These are phyloP conservation scores for Phytophthora europaea DNA, from an alignment of 352 stramenopile species.

Conservation along the genomic window DNA sequence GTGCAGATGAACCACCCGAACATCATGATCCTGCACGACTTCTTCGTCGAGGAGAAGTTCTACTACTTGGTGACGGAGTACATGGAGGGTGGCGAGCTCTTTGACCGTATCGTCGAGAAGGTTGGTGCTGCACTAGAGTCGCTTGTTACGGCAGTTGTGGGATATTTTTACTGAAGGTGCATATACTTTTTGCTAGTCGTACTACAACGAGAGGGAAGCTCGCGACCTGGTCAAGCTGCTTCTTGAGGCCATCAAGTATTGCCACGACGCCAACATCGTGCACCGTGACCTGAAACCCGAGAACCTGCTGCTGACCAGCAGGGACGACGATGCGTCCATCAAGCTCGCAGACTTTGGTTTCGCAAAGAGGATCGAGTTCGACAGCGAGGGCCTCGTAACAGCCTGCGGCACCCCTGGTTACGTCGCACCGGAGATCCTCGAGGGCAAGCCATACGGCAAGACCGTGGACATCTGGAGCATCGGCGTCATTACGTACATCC, in stretches of 20 bases:
- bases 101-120: conserved; percentile 91
- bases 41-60: conserved; percentile 94
- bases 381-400: conserved; percentile 76
- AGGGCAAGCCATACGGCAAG: conserved; percentile 84
- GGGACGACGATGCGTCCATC: conserved; percentile 87
- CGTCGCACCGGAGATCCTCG: conserved; percentile 85
- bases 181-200: conserved; percentile 65
- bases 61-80: conserved; percentile 99
- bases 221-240: conserved; percentile 88
- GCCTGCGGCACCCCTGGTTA: conserved; percentile 88
- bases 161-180: conserved; percentile 17
- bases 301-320: conserved; percentile 84
- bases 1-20: conserved; percentile 92
- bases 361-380: conserved; percentile 85
- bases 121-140: conserved; percentile 33
- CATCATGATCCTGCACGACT: conserved; percentile 95
- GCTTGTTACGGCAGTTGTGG: neutral
- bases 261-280: conserved; percentile 86
- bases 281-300: conserved; percentile 90
- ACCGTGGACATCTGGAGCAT: conserved; percentile 92
- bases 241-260: conserved; percentile 91
- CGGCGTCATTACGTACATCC: conserved; percentile 91
- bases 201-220: conserved; percentile 92
- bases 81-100: conserved; percentile 93
- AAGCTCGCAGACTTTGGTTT: conserved; percentile 91